phyloP scores from a whole-genome alignment of 768 basidiomycete species.

The Mycena leptocephala region DNA sequence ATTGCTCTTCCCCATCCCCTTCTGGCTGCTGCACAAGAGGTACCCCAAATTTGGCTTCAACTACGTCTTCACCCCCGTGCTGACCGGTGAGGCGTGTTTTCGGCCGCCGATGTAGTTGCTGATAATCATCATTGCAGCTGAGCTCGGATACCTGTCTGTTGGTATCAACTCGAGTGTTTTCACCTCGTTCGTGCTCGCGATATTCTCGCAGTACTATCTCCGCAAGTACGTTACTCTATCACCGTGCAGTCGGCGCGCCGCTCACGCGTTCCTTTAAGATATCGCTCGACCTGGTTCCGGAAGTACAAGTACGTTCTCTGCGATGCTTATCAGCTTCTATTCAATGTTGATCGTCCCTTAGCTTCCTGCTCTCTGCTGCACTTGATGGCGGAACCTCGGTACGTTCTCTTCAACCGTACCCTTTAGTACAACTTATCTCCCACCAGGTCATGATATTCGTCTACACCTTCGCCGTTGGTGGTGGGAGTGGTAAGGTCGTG shows the following conservation, averaged over 20 bases:
- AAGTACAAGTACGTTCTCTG: slow-evolving; percentile 47
- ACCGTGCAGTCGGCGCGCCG: background rate
- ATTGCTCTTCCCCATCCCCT: slow-evolving; percentile 66
- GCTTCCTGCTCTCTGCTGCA: slow-evolving; percentile 38
- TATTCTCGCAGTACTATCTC: slow-evolving; percentile 56
- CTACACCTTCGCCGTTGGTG: slow-evolving; percentile 48
- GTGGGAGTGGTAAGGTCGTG: slow-evolving; percentile 42
- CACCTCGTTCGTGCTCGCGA: slow-evolving; percentile 40
- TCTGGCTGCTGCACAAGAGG: slow-evolving; percentile 64
- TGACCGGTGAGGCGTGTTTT: slow-evolving; percentile 51
- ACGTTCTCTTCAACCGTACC: background rate
- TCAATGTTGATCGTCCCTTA: background rate
- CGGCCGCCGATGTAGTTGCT: slow-evolving; percentile 33
- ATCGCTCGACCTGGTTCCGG: slow-evolving; percentile 53
- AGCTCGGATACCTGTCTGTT: slow-evolving; percentile 47
- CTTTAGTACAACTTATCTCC: background rate
- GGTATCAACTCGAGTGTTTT: slow-evolving; percentile 58
- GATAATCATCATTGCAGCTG: slow-evolving; percentile 32
- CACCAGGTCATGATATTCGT: slow-evolving; percentile 49
- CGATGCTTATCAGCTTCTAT: background rate
- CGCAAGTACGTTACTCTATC: slow-evolving; percentile 39
- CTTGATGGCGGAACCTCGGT: slow-evolving; percentile 39
- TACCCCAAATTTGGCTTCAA: slow-evolving; percentile 66
- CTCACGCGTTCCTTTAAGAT: slow-evolving; percentile 12
- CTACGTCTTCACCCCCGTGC: slow-evolving; percentile 57